Evolutionary conservation across 352 stramenopile genomes (phyloP), one percentile per base, ranked within the genome.

Genomic region (Aphanomyces invadans): DNA sequence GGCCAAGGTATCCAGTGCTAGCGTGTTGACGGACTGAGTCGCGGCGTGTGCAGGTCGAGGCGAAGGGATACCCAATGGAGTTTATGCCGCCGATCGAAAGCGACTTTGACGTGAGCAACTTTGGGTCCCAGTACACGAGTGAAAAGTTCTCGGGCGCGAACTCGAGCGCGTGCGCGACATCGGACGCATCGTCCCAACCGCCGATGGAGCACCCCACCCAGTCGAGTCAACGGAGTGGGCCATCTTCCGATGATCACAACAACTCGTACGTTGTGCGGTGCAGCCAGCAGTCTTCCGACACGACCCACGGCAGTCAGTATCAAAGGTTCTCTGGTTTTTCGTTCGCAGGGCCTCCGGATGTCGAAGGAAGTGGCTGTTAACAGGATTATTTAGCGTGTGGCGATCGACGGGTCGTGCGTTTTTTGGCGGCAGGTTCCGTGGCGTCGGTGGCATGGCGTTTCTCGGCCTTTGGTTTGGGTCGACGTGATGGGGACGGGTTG

Each of bases 61-160:
- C 53, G 5, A 61, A 61, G 31, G 53, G 88, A 62, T 70, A 83
- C 29, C 45, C 56, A 45, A 80, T 80, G 10, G 81, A 81, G 0
- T 92, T 79, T 79, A 79, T 76, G 10, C 83, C 83, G 0, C 73
- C 79, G 5, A 80, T 92, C 39, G 74, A 78, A 29, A 74, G 84
- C 64, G 83, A 92, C 68, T 69, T 87, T 46, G 83, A 92, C 57
- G 81, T 90, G 56, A 76, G 78, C 51, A 92, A 92, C 70, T 90
- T 92, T 52, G 80, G 88, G 60, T 71, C 73, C 29, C 77, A 89
- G 71, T 92, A 89, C 66, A 92, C 81, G 46, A 83, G 74, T 32
- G 78, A 89, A 57, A 57, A 57, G 49, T 57, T 57, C 36, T 57
- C 49, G 0, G 49, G 49, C 29, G 49, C 49, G 19, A 32, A 57